A percentile compares a stretch with the other conserved stretches of the same genome.
phyloP scores from a whole-genome alignment of 2,329 filamentous ascomycete species.

The Venturia nashicola region DNA sequence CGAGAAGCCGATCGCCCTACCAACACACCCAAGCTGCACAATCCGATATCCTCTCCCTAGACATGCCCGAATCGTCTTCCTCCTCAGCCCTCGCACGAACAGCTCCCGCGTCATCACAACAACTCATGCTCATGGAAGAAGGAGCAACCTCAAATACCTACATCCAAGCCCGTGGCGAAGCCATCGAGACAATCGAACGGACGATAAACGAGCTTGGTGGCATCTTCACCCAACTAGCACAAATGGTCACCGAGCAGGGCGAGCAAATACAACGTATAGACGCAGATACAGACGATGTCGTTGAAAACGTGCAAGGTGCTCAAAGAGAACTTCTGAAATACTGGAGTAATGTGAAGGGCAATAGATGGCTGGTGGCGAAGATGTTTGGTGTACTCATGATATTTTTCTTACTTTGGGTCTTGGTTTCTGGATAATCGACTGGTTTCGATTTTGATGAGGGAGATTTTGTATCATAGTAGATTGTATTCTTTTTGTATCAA shows the following conservation, averaged over 20 bases:
- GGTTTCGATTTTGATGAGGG: not conserved
- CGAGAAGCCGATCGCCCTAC: slow-evolving; percentile 21
- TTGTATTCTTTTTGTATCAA: not conserved
- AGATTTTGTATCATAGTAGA: slow-evolving; percentile 2
- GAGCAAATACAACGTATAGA: slow-evolving; percentile 98
- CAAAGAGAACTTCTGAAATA: slow-evolving; percentile 94
- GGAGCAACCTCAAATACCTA: slow-evolving; percentile 44
- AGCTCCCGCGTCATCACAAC: slow-evolving; percentile 60
- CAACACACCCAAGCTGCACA: slow-evolving; percentile 32
- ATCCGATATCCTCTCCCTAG: slow-evolving; percentile 66
- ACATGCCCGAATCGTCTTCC: slow-evolving; percentile 43
- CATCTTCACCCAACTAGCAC: slow-evolving; percentile 87
- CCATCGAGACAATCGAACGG: slow-evolving; percentile 91
- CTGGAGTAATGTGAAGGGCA: slow-evolving; percentile 86
- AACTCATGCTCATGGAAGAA: slow-evolving; percentile 80
- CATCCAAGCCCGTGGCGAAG: slow-evolving; percentile 85
- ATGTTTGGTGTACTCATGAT: slow-evolving; percentile 90
- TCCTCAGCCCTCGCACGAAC: slow-evolving; percentile 29
- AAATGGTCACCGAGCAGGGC: slow-evolving; percentile 94
- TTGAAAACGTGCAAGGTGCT: slow-evolving; percentile 95
- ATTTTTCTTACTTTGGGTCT: slow-evolving; percentile 54
- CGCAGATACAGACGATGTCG: slow-evolving; percentile 93
- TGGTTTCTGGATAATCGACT: slow-evolving; percentile 42
- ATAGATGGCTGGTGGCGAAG: slow-evolving; percentile 82
- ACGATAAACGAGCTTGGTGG: slow-evolving; percentile 86